Evolutionary conservation across 2,329 filamentous ascomycete genomes (phyloP).

Genomic region (Colletotrichum agaves): DNA sequence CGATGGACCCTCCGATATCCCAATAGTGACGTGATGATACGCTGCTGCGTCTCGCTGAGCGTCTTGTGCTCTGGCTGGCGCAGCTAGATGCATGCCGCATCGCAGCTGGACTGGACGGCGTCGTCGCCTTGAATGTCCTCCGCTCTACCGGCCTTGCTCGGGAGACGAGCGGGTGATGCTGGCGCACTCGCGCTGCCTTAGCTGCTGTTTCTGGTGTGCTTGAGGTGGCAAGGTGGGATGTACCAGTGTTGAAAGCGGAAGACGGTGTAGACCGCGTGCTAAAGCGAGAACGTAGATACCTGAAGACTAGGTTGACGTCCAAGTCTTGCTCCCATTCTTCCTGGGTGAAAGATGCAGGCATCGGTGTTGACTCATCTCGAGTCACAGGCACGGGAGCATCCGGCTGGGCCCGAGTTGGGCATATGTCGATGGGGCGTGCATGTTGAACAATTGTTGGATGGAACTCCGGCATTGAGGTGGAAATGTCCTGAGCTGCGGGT

Average conservation of each 20-base stretch:
- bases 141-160: slow-evolving; percentile 63
- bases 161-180: slow-evolving; percentile 87
- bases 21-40: slow-evolving; percentile 87
- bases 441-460: slow-evolving; percentile 57
- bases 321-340: slow-evolving; percentile 96
- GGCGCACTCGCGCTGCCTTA: slow-evolving; percentile 84
- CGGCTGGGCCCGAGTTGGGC: slow-evolving; percentile 43
- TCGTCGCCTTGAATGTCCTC: slow-evolving; percentile 66
- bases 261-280: slow-evolving; percentile 59
- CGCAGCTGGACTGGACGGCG: slow-evolving; percentile 59
- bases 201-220: slow-evolving; percentile 74
- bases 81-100: slow-evolving; percentile 73
- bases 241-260: slow-evolving; percentile 54
- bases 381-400: slow-evolving; percentile 24
- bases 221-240: slow-evolving; percentile 59
- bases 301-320: slow-evolving; percentile 91
- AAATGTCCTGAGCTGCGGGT: slow-evolving; percentile 60
- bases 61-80: slow-evolving; percentile 86
- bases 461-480: slow-evolving; percentile 57
- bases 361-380: slow-evolving; percentile 30
- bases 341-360: slow-evolving; percentile 60
- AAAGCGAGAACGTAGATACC: slow-evolving; percentile 84
- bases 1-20: slow-evolving; percentile 86
- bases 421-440: slow-evolving; percentile 51
- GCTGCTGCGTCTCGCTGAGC: slow-evolving; percentile 73